phyloP scores from a whole-genome alignment of 2,329 filamentous ascomycete genomes.

The Arthrobotrys iridis region DNA sequence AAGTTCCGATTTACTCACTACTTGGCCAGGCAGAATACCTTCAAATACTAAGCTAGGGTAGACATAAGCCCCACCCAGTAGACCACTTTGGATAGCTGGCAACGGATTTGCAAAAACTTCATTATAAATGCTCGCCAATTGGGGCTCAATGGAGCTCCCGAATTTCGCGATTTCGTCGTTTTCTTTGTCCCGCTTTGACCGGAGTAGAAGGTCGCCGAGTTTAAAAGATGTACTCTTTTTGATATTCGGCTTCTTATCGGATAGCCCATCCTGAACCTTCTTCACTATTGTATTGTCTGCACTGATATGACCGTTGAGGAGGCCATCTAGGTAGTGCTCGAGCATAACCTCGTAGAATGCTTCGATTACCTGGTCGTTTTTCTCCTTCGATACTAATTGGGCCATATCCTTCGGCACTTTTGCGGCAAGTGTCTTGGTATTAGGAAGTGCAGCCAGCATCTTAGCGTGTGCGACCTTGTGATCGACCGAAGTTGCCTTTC shows the following conservation, averaged over 20 bases:
- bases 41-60: slow-evolving; percentile 71
- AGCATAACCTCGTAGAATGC: slow-evolving; percentile 79
- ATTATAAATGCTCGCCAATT: slow-evolving; percentile 75
- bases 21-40: slow-evolving; percentile 62
- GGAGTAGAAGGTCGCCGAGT: slow-evolving; percentile 75
- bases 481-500: slow-evolving; percentile 84
- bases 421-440: slow-evolving; percentile 71
- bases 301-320: slow-evolving; percentile 69
- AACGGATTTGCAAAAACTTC: slow-evolving; percentile 82
- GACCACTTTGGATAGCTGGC: slow-evolving; percentile 80
- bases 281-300: slow-evolving; percentile 75
- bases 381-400: slow-evolving; percentile 79
- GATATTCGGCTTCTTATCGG: slow-evolving; percentile 82
- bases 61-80: slow-evolving; percentile 82
- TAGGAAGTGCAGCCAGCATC: slow-evolving; percentile 73
- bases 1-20: slow-evolving; percentile 70
- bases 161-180: slow-evolving; percentile 66
- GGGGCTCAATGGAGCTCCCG: slow-evolving; percentile 66
- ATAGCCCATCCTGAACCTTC: slow-evolving; percentile 79
- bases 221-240: slow-evolving; percentile 83
- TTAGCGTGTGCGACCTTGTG: slow-evolving; percentile 85
- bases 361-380: slow-evolving; percentile 82
- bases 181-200: slow-evolving; percentile 64
- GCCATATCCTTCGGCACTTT: slow-evolving; percentile 75
- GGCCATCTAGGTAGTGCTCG: slow-evolving; percentile 71